Evolutionary conservation across 176 grass and related monocot species (phyloP).

Genomic region (Carex littledalei): DNA sequence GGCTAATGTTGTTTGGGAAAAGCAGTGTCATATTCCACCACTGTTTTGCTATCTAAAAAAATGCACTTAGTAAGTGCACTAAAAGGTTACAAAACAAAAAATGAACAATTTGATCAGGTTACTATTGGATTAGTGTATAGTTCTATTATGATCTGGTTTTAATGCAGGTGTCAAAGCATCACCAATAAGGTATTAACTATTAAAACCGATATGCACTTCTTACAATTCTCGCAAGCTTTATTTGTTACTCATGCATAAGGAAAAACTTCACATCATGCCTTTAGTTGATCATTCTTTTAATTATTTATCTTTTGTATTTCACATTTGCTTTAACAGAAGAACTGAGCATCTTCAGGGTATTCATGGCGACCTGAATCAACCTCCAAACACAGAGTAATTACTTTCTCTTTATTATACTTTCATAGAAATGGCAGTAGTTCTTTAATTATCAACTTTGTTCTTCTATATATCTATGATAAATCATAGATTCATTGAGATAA

Average conservation of each 20-base stretch:
- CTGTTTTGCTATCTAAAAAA: not conserved
- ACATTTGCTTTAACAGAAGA: not conserved
- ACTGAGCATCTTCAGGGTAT: constrained; percentile 7
- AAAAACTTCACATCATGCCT: too few species aligned
- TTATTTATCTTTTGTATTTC: not conserved
- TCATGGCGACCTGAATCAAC: constrained; percentile 27
- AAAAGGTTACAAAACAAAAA: not conserved
- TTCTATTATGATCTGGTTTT: not conserved
- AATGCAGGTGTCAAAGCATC: too few species aligned
- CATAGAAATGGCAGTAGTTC: not conserved
- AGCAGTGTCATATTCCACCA: too few species aligned
- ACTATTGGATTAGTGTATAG: not conserved
- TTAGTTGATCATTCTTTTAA: not conserved
- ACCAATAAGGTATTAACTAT: too few species aligned
- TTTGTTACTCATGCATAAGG: too few species aligned
- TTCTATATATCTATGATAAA: not conserved
- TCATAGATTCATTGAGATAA: constrained; percentile 36
- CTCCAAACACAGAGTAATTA: constrained; percentile 35
- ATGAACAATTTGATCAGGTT: not conserved
- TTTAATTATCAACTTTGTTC: not conserved
- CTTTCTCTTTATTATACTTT: not conserved
- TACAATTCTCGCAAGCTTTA: too few species aligned
- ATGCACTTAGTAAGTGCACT: not conserved
- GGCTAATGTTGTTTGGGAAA: too few species aligned
- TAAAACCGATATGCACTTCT: too few species aligned